Evolutionary conservation across 371 early-diverging fungal species (phyloP).

Genomic region (Apophysomyces trapeziformis): DNA sequence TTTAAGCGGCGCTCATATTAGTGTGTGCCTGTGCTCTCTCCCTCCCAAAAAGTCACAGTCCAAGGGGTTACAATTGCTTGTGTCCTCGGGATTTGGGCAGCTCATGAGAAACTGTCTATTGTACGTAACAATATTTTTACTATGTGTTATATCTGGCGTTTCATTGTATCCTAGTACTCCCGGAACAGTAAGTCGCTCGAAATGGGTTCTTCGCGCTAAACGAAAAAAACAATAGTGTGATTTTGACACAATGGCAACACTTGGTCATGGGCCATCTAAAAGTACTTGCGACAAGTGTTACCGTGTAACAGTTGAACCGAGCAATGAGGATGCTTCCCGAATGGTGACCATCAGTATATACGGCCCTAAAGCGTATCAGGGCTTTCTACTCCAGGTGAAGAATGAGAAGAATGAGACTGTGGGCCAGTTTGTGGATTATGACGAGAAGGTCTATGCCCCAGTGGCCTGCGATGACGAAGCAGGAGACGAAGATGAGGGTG

Average conservation of each 20-base stretch:
- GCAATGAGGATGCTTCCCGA: constrained; percentile 8
- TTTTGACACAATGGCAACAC: constrained; percentile 42
- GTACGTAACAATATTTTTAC: not conserved
- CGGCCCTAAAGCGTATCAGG: constrained; percentile 42
- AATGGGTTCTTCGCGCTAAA: not conserved
- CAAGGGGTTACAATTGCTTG: not conserved
- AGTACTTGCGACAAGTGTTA: constrained; percentile 47
- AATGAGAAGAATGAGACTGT: constrained; percentile 40
- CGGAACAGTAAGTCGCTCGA: constrained; percentile 43
- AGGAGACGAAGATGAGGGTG: constrained; percentile 31
- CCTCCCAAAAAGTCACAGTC: not conserved
- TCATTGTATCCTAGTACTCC: constrained; percentile 44
- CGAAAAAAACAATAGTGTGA: constrained; percentile 34
- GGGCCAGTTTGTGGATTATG: constrained; percentile 43
- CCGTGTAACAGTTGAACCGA: constrained; percentile 24
- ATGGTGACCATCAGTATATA: constrained; percentile 31
- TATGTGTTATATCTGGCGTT: not conserved
- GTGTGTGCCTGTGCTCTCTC: no score
- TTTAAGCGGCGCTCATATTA: no score
- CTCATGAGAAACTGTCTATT: not conserved
- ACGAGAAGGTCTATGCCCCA: constrained; percentile 33
- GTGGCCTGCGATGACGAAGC: constrained; percentile 52
- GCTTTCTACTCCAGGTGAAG: constrained; percentile 45
- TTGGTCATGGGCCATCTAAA: constrained; percentile 53
- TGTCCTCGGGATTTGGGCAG: not conserved